A percentile compares a stretch with the other conserved stretches of the same genome.
phyloP scores from a whole-genome alignment of 805 yeast genomes.

The Candida coquimbonensis region DNA sequence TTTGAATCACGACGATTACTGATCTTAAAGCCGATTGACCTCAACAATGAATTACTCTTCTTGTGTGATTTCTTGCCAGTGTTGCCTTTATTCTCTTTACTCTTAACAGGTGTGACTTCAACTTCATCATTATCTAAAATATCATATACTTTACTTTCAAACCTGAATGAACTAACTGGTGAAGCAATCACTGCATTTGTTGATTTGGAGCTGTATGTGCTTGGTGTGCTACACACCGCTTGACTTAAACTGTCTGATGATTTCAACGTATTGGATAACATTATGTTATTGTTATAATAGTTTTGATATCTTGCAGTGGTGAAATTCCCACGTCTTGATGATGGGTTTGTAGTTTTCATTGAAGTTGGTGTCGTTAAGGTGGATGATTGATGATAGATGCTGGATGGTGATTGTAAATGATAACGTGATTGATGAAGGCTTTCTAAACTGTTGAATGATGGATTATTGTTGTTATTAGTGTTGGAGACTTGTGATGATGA shows the following conservation, averaged over 20 bases:
- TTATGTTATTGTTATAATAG: constrained; percentile 38
- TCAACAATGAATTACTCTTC: constrained; percentile 19
- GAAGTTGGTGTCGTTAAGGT: constrained; percentile 29
- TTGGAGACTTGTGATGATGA: constrained; percentile 11
- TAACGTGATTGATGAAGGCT: constrained; percentile 5
- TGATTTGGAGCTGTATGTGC: constrained; percentile 12
- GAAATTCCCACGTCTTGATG: constrained; percentile 26
- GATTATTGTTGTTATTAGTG: constrained; percentile 11
- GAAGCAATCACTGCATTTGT: constrained; percentile 8
- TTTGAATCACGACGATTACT: constrained; percentile 12
- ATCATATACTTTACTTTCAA: constrained; percentile 32
- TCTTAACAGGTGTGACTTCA: neutral
- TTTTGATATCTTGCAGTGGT: constrained; percentile 44
- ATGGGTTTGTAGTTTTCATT: constrained; percentile 8
- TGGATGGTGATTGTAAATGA: constrained; percentile 5
- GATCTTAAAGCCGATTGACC: constrained; percentile 12
- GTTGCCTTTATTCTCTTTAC: neutral
- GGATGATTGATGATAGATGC: constrained; percentile 15
- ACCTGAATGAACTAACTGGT: constrained; percentile 20
- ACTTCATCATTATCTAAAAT: constrained; percentile 18
- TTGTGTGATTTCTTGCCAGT: constrained; percentile 9
- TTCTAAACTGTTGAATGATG: constrained; percentile 15
- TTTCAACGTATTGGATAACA: constrained; percentile 38
- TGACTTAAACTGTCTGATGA: constrained; percentile 28
- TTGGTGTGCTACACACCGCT: constrained; percentile 4